Conservation (phyloP, 2,329 filamentous ascomycete species). For the Diaporthe sp. region DNA sequence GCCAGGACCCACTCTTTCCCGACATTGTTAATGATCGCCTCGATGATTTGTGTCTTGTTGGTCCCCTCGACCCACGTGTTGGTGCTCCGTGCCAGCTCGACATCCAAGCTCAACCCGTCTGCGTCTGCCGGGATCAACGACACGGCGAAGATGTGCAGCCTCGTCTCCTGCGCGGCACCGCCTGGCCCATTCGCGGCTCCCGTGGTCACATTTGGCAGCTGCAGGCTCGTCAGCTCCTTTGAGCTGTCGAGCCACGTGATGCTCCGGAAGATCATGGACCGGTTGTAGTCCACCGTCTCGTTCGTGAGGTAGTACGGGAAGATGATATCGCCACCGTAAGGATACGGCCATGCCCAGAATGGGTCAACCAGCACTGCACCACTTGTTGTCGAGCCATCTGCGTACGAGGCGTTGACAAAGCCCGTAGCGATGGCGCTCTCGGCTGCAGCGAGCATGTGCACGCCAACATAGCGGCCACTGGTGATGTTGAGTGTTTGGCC, state of each 20-base stretch:
- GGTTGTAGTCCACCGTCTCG: conserved; percentile 42
- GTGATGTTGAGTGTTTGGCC: conserved; percentile 41
- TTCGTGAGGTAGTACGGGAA: conserved; percentile 44
- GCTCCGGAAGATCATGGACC: conserved; percentile 43
- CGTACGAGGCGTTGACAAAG: conserved; percentile 42
- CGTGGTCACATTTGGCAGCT: conserved; percentile 38
- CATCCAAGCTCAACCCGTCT: conserved; percentile 1
- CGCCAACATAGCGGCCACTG: conserved; percentile 40
- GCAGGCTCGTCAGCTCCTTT: conserved; percentile 40
- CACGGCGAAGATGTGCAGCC: conserved; percentile 40
- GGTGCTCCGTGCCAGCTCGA: conserved; percentile 39
- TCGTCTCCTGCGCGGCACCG: conserved; percentile 26
- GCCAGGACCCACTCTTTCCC: conserved; percentile 38
- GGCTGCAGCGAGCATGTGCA: conserved; percentile 43
- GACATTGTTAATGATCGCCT: conserved; percentile 40
- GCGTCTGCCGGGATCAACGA: conserved; percentile 26
- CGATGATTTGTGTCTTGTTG: conserved; percentile 39
- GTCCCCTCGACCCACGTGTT: conserved; percentile 41
- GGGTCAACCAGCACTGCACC: conserved; percentile 41
- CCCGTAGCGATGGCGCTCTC: conserved; percentile 43
- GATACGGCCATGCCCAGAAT: conserved; percentile 43
- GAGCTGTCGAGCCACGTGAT: conserved; percentile 42
- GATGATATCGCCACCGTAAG: conserved; percentile 43
- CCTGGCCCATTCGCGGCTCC: conserved; percentile 31
- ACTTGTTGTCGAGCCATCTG: conserved; percentile 36